Evolutionary conservation across 768 basidiomycete species (phyloP), one percentile per base, ranked within the genome.

Genomic region (Russula ochroleuca): DNA sequence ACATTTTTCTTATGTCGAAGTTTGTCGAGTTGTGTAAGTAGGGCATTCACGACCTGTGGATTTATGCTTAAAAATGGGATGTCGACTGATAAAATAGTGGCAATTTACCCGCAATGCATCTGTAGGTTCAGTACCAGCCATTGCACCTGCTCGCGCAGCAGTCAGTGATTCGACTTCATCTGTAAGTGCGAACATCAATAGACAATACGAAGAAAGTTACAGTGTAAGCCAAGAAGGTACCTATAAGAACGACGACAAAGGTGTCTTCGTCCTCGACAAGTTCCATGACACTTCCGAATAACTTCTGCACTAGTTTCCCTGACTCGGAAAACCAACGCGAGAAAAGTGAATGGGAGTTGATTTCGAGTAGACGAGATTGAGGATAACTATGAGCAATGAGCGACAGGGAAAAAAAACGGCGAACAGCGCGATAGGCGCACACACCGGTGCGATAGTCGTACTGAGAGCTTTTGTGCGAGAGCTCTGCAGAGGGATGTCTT

Each of bases 261-360:
- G 85, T 84, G 61, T 87, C 85, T 66, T 95, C 92, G 69, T 98
- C 94, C 55, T 97, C 94, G 0, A 91, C 88, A 75, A 98, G 81
- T 67, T 97, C 94, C 43, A 83, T 90, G 61, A 99, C 93, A 63
- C 83, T 90, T 43, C 81, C 83, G 72, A 98, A 99, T 19, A 99
- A 79, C 52, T 90, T 84, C 71, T 98, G 96, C 1, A 99, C 97
- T 33, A 99, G 85, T 74, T 99, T 99, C 17, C 97, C 97, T 0
- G 94, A 97, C 73, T 99, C 97, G 0, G 95, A 98, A 76, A 98
- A 99, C 96, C 97, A 99, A 69, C 94, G 91, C 17, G 93, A 95
- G 73, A 99, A 98, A 17, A 99, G 81, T 2, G 95, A 98, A 75
- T 98, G 97, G 0, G 97, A 95, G 72, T 98, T 98, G 71, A 99